A percentile compares a stretch with the other conserved stretches of the same genome.
Evolutionary conservation across 2,329 filamentous ascomycete genomes (phyloP).

Genomic region (Aspergillus eucalypticola): DNA sequence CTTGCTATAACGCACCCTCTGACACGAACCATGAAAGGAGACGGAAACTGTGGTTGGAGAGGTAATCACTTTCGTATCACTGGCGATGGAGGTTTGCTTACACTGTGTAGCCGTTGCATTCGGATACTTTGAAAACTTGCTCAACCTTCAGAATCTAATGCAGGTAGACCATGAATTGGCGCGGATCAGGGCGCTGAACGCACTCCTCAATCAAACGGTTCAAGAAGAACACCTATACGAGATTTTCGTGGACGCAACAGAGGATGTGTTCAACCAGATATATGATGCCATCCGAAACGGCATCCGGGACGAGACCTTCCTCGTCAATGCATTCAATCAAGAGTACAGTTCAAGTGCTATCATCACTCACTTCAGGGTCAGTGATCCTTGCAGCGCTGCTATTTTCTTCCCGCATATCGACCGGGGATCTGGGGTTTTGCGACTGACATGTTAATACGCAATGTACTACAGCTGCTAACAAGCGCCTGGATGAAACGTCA

Average conservation of each 20-base stretch:
- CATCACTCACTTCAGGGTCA: slow-evolving; percentile 76
- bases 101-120: slow-evolving; percentile 75
- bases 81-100: slow-evolving; percentile 16
- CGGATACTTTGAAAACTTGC: slow-evolving; percentile 84
- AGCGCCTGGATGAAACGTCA: slow-evolving; percentile 81
- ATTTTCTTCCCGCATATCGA: neutral
- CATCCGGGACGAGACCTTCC: slow-evolving; percentile 58
- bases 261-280: slow-evolving; percentile 66
- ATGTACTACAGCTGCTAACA: slow-evolving; percentile 66
- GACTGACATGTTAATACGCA: slow-evolving; percentile 17
- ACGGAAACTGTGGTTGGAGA: slow-evolving; percentile 97
- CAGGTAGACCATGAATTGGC: slow-evolving; percentile 70
- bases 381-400: slow-evolving; percentile 19
- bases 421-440: slow-evolving; percentile 16
- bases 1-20: slow-evolving; percentile 82
- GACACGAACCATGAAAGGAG: slow-evolving; percentile 83
- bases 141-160: slow-evolving; percentile 64
- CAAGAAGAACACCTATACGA: slow-evolving; percentile 71
- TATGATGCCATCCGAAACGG: slow-evolving; percentile 56
- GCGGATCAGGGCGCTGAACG: slow-evolving; percentile 70
- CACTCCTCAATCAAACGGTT: slow-evolving; percentile 68
- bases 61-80: slow-evolving; percentile 62
- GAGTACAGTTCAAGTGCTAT: slow-evolving; percentile 67
- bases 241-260: slow-evolving; percentile 78
- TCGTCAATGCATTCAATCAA: slow-evolving; percentile 75